Conservation (phyloP, 225 moss, liverwort and hornwort genomes). For the Asterella californica region DNA sequence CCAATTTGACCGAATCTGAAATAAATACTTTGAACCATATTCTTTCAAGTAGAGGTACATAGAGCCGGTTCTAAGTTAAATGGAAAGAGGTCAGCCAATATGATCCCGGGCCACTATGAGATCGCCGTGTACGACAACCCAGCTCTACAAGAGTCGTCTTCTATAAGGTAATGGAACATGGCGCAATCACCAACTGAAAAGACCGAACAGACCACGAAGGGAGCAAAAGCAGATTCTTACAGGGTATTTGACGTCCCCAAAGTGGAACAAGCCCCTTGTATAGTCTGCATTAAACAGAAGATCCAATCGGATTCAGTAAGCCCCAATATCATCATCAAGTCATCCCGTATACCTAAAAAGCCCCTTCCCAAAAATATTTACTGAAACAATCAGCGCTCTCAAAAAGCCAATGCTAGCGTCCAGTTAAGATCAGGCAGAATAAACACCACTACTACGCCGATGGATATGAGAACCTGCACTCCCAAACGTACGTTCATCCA, state of each 20-base stretch:
- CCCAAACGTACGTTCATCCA: background rate
- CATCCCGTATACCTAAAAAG: background rate
- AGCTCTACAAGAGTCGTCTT: background rate
- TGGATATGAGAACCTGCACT: background rate
- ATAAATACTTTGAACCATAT: too few species aligned
- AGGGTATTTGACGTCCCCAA: slow-evolving; percentile 96
- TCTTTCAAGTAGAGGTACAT: background rate
- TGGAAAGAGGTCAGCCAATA: too few species aligned
- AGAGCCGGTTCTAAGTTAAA: background rate
- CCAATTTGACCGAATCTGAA: too few species aligned
- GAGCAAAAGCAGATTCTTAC: slow-evolving; percentile 27
- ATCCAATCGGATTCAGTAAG: background rate
- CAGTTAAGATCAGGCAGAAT: background rate
- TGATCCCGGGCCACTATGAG: background rate
- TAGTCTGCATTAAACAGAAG: slow-evolving; percentile 34
- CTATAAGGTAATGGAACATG: too few species aligned
- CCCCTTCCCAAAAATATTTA: background rate
- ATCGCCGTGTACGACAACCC: background rate
- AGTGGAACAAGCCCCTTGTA: slow-evolving; percentile 78
- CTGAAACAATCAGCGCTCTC: background rate
- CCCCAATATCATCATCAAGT: background rate
- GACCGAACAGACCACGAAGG: background rate
- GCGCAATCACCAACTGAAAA: background rate
- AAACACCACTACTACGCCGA: background rate
- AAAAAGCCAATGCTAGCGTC: background rate